phyloP scores from a whole-genome alignment of 345 rosid genomes.

The Citrus inodora region DNA sequence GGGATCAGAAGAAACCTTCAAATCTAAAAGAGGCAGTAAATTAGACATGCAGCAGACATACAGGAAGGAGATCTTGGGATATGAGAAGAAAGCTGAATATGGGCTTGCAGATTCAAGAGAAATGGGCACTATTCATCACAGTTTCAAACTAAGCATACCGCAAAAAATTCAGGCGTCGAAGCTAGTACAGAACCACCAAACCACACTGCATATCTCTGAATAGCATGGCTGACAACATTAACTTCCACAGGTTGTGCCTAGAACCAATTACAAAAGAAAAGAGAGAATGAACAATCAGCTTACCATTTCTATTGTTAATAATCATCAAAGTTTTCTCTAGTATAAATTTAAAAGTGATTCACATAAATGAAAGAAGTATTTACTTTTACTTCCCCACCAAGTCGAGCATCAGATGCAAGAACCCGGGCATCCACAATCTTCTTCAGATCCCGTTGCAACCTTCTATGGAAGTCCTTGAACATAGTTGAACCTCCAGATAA shows the following conservation, averaged over 20 bases:
- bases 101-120: constrained; percentile 5
- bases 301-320: constrained; percentile 2
- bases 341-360: background rate
- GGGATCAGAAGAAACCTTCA: background rate
- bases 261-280: background rate
- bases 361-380: constrained; percentile 5
- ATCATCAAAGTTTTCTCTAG: background rate
- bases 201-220: constrained; percentile 98
- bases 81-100: background rate
- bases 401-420: constrained; percentile 74
- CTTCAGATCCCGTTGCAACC: constrained; percentile 94
- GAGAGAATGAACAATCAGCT: background rate
- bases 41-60: background rate
- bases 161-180: constrained; percentile 94
- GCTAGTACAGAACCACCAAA: constrained; percentile 99
- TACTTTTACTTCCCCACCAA: constrained; percentile 74
- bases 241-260: constrained; percentile 96
- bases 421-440: constrained; percentile 94
- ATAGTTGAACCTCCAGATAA: constrained; percentile 97
- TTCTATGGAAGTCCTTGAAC: constrained; percentile 97
- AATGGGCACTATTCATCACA: background rate
- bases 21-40: background rate
- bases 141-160: constrained; percentile 35
- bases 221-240: constrained; percentile 91
- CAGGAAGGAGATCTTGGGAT: background rate